Evolutionary conservation across 139 green algal genomes (phyloP).

Genomic region (Zygnema circumcarinatum): DNA sequence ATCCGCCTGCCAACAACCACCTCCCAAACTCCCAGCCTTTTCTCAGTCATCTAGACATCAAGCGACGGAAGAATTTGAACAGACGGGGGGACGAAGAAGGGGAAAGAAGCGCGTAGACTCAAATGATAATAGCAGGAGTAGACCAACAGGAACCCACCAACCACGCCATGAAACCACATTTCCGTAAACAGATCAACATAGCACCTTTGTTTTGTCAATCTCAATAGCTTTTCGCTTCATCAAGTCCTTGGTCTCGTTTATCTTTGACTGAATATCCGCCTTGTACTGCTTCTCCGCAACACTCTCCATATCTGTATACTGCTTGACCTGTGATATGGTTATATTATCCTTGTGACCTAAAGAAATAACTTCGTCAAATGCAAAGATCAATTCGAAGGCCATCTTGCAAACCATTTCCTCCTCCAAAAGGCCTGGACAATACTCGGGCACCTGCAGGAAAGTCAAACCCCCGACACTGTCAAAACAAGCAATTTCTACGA

Average conservation of each 20-base stretch:
- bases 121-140: no score
- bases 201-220: slow-evolving; percentile 92
- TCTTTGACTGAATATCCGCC: slow-evolving; percentile 95
- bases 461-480: neutral
- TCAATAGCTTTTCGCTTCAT: slow-evolving; percentile 95
- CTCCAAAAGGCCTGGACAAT: slow-evolving; percentile 71
- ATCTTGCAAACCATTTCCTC: slow-evolving; percentile 80
- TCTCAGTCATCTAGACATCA: no score
- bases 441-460: slow-evolving; percentile 57
- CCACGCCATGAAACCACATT: no score
- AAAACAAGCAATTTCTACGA: no score
- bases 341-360: slow-evolving; percentile 92
- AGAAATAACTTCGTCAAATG: slow-evolving; percentile 98
- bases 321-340: slow-evolving; percentile 83
- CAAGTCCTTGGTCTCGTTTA: slow-evolving; percentile 86
- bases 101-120: no score
- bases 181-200: neutral
- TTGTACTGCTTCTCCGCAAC: slow-evolving; percentile 99
- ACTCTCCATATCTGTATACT: slow-evolving; percentile 97
- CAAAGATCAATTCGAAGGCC: slow-evolving; percentile 98
- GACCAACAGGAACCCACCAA: no score
- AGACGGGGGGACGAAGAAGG: no score
- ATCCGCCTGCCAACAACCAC: slow-evolving; percentile 25
- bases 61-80: no score
- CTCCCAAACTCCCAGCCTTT: no score